Evolutionary conservation across 2,329 filamentous ascomycete species (phyloP).

Genomic region (Ceratocystis variospora): DNA sequence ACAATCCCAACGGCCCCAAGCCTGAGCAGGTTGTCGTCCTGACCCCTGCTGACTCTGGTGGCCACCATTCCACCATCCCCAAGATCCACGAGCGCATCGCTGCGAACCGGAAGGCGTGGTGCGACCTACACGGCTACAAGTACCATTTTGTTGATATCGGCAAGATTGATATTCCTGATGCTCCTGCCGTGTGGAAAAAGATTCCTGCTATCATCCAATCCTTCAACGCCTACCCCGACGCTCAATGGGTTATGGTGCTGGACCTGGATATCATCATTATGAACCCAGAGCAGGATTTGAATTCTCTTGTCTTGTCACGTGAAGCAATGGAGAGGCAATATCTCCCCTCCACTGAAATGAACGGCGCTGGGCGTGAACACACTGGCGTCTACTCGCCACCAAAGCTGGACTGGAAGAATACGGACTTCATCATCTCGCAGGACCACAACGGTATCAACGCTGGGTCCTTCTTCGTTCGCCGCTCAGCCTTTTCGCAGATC

Average conservation of each 20-base stretch:
- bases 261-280: constrained; percentile 19
- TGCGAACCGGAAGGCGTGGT: constrained; percentile 18
- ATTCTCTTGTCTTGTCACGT: constrained; percentile 18
- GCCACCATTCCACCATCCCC: constrained; percentile 17
- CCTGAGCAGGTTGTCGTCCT: constrained; percentile 17
- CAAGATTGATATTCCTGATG: constrained; percentile 17
- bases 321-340: constrained; percentile 17
- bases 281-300: constrained; percentile 15
- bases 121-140: constrained; percentile 18
- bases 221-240: constrained; percentile 18
- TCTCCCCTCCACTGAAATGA: constrained; percentile 14
- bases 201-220: constrained; percentile 18
- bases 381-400: constrained; percentile 15
- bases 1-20: constrained; percentile 15
- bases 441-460: constrained; percentile 20
- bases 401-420: constrained; percentile 18
- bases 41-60: constrained; percentile 18
- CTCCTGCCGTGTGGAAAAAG: constrained; percentile 18
- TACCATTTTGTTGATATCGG: constrained; percentile 19
- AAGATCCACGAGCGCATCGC: constrained; percentile 18
- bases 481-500: constrained; percentile 15
- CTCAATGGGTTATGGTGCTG: constrained; percentile 17
- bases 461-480: constrained; percentile 18
- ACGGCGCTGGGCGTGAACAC: constrained; percentile 6
- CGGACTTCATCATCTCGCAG: constrained; percentile 17